A percentile compares a stretch with the other conserved stretches of the same genome.
These are phyloP conservation scores for Nadsonia fulvescens DNA, from an alignment of 805 yeast species.

Conservation along the genomic window DNA sequence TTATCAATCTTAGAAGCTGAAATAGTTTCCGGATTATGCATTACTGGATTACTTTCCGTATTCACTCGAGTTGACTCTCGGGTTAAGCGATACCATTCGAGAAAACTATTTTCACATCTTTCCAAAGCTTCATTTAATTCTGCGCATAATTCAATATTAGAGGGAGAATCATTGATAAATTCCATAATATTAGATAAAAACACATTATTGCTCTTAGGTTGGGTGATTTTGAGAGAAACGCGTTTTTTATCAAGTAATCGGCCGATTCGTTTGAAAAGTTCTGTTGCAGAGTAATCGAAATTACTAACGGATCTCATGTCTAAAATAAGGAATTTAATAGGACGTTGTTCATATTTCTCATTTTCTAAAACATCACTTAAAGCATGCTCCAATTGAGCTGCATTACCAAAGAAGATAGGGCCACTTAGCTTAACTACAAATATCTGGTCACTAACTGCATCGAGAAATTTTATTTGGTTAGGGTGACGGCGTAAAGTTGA, in stretches of 20 bases:
- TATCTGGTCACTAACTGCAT: constrained; percentile 78
- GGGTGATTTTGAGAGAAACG: constrained; percentile 52
- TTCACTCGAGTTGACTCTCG: constrained; percentile 10
- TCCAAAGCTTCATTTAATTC: constrained; percentile 79
- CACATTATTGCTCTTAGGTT: too few relatives aligned
- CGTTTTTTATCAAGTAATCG: constrained; percentile 53
- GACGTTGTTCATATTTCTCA: constrained; percentile 26
- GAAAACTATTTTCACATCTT: constrained; percentile 89
- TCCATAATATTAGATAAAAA: too few relatives aligned
- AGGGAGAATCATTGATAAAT: too few relatives aligned
- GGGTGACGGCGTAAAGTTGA: constrained; percentile 88
- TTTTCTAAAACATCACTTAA: constrained; percentile 49
- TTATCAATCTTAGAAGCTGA: constrained; percentile 2
- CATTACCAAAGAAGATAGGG: constrained; percentile 83
- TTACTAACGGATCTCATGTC: constrained; percentile 68
- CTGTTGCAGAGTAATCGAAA: constrained; percentile 90
- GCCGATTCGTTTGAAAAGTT: constrained; percentile 76
- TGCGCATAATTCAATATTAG: too few relatives aligned
- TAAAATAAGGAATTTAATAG: constrained; percentile 63
- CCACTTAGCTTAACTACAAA: constrained; percentile 78
- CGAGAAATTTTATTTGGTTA: constrained; percentile 67
- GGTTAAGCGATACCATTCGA: constrained; percentile 37
- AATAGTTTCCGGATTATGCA: background rate
- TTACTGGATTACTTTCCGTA: too few relatives aligned
- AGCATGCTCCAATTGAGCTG: constrained; percentile 71